phyloP scores from a whole-genome alignment of 2,329 filamentous ascomycete genomes.

The Anthostomella pinea region DNA sequence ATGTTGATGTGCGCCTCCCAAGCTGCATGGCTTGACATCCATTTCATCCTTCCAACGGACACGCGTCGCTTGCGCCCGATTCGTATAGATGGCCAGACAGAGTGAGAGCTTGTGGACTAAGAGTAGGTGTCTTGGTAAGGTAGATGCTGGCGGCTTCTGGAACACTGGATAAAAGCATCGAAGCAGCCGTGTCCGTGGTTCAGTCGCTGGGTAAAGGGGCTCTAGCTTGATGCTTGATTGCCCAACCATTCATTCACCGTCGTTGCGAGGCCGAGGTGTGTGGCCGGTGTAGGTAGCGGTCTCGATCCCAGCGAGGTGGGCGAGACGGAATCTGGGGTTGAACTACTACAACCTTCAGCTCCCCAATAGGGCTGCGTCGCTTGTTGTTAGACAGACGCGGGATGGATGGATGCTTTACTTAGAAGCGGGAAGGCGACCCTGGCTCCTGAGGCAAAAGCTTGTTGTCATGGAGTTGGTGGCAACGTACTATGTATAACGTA shows the following conservation, averaged over 20 bases:
- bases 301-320: constrained; percentile 9
- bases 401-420: constrained; percentile 16
- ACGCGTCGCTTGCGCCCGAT: constrained; percentile 1
- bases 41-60: too few relatives aligned
- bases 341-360: constrained; percentile 14
- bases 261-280: too few relatives aligned
- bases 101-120: constrained; percentile 5
- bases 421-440: constrained; percentile 12
- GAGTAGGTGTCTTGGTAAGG: background rate
- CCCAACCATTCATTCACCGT: too few relatives aligned
- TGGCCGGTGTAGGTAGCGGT: constrained; percentile 6
- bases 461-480: too few relatives aligned
- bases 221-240: constrained; percentile 5
- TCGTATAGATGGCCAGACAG: background rate
- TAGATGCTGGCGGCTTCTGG: constrained; percentile 13
- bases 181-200: constrained; percentile 8
- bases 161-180: constrained; percentile 20
- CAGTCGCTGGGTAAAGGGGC: constrained; percentile 13
- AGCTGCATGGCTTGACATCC: too few relatives aligned
- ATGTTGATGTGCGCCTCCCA: too few relatives aligned
- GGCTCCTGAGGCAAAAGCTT: too few relatives aligned
- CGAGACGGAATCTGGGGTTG: constrained; percentile 20
- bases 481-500: too few relatives aligned
- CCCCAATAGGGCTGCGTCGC: constrained; percentile 18
- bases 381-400: constrained; percentile 14